phyloP scores from a whole-genome alignment of 164 flowering plant species.

The Buxus sempervirens region DNA sequence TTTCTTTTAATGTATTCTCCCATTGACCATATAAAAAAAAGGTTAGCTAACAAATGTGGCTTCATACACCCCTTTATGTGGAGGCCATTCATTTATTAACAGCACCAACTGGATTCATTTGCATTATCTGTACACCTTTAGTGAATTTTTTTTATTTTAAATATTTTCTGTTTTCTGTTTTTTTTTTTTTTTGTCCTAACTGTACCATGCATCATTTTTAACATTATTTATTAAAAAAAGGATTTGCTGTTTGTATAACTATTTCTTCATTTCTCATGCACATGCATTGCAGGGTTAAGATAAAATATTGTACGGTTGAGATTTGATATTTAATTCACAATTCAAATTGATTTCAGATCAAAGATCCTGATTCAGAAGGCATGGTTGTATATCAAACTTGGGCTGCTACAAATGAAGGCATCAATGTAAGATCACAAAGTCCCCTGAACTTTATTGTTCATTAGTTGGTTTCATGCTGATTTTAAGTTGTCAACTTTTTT shows the following conservation, averaged over 20 bases:
- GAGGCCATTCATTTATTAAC: too few relatives aligned
- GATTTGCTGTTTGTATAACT: background rate
- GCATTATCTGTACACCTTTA: too few relatives aligned
- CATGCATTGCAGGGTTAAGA: background rate
- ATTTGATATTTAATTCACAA: background rate
- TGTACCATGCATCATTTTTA: background rate
- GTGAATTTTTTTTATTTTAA: too few relatives aligned
- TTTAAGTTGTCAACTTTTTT: too few relatives aligned
- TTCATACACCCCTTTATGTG: too few relatives aligned
- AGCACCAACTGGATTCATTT: too few relatives aligned
- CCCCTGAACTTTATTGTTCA: background rate
- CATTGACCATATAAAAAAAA: too few relatives aligned
- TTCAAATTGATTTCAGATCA: conserved; percentile 45
- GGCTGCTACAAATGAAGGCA: conserved; percentile 37
- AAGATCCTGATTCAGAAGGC: conserved; percentile 69
- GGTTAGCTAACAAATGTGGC: too few relatives aligned
- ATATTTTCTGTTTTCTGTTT: background rate
- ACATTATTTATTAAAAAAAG: background rate
- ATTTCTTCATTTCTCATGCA: background rate
- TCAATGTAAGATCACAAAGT: conserved; percentile 37
- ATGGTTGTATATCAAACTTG: conserved; percentile 49
- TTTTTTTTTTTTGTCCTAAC: too few relatives aligned
- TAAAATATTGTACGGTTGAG: background rate
- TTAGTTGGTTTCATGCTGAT: too few relatives aligned
- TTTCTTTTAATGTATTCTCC: too few relatives aligned